These are phyloP conservation scores for Daldinia bambusicola DNA, from an alignment of 495 filamentous ascomycete genomes.

Conservation along the genomic window DNA sequence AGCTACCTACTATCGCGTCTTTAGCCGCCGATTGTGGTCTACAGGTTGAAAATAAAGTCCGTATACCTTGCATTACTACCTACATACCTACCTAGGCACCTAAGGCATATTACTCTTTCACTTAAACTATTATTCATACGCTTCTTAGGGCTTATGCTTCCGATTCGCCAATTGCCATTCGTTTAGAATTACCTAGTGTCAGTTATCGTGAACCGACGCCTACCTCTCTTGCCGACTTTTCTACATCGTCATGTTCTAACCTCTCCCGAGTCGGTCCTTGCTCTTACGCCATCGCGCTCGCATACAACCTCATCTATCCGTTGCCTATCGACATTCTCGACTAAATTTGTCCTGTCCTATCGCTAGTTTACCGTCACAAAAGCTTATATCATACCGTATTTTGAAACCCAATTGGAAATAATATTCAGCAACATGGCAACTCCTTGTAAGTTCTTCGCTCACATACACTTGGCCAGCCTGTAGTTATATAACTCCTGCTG, in stretches of 20 bases:
- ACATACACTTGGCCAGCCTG: too few relatives aligned
- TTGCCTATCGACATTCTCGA: background rate
- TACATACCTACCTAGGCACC: too few relatives aligned
- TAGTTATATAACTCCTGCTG: background rate
- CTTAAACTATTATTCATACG: background rate
- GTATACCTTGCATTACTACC: background rate
- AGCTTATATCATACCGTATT: constrained; percentile 1
- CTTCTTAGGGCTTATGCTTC: background rate
- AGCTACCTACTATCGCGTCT: background rate
- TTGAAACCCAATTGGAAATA: constrained; percentile 10
- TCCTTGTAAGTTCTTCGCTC: constrained; percentile 28
- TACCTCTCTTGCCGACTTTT: background rate
- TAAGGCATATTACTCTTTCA: background rate
- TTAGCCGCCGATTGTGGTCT: background rate
- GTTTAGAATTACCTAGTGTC: background rate
- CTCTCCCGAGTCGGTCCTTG: constrained; percentile 14
- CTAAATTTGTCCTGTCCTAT: background rate
- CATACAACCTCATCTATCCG: background rate
- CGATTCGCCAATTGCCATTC: background rate
- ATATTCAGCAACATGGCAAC: constrained; percentile 27
- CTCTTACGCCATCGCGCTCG: constrained; percentile 15
- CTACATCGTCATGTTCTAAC: constrained; percentile 42
- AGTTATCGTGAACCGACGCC: background rate
- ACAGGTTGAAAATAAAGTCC: background rate
- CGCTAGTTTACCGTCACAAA: background rate